These are phyloP conservation scores for Penicillium simplicissimum DNA, from an alignment of 495 filamentous ascomycete species.

Conservation along the genomic window DNA sequence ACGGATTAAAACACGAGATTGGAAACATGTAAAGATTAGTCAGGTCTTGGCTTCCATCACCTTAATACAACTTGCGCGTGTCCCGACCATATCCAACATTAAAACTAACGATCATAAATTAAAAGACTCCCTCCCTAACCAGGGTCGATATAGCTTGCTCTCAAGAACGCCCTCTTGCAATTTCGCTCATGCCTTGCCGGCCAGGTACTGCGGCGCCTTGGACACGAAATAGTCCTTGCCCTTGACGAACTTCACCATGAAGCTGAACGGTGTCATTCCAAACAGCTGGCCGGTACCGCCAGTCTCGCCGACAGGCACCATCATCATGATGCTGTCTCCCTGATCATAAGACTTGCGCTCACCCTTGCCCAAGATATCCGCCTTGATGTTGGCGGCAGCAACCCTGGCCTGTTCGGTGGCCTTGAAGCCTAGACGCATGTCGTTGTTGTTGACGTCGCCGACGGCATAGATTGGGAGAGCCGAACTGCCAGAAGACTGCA, in stretches of 20 bases:
- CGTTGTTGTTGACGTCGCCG: conserved; percentile 43
- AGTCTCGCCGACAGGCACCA: conserved; percentile 46
- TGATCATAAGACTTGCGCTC: conserved; percentile 29
- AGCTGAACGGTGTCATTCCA: conserved; percentile 41
- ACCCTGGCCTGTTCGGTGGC: conserved; percentile 30
- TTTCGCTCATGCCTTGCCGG: conserved; percentile 16
- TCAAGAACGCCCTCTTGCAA: not conserved
- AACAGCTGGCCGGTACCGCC: conserved; percentile 54
- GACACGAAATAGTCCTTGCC: conserved; percentile 40
- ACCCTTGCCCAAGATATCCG: conserved; percentile 27
- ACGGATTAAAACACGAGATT: no score
- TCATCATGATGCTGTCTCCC: conserved; percentile 31
- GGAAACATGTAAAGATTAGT: not conserved
- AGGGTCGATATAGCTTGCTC: not conserved
- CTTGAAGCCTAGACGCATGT: conserved; percentile 32
- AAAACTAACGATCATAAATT: not conserved
- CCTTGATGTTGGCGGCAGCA: conserved; percentile 38
- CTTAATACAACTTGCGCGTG: not conserved
- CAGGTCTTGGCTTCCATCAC: not conserved
- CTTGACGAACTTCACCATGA: conserved; percentile 50
- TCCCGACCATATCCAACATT: not conserved
- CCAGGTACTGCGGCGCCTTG: conserved; percentile 25
- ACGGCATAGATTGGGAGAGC: conserved; percentile 34
- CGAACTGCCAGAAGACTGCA: conserved; percentile 29
- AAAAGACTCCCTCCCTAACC: not conserved